Conservation (phyloP, 352 stramenopile genomes). For the Halophytophthora polymorphica region DNA sequence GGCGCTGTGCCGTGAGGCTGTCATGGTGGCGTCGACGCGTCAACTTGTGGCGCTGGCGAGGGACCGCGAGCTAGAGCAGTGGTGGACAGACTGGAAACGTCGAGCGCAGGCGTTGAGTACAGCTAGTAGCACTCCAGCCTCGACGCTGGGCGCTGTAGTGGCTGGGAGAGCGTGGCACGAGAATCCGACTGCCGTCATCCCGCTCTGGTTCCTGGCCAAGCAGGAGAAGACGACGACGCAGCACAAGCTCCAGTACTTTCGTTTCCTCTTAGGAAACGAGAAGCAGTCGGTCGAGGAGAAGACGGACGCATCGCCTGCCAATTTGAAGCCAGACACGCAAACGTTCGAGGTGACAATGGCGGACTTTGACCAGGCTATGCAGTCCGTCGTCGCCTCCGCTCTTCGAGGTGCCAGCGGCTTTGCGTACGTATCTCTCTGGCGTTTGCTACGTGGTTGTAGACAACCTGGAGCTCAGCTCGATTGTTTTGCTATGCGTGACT, state of each 20-base stretch:
- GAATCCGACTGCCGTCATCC: slow-evolving; percentile 65
- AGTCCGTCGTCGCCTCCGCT: slow-evolving; percentile 58
- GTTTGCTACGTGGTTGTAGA: background rate
- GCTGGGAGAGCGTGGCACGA: slow-evolving; percentile 51
- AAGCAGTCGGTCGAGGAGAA: background rate
- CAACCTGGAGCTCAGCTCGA: slow-evolving; percentile 3
- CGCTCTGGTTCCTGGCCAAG: slow-evolving; percentile 65
- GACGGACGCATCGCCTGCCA: background rate
- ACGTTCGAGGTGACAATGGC: slow-evolving; percentile 56
- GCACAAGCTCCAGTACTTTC: slow-evolving; percentile 35
- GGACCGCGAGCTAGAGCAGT: slow-evolving; percentile 46
- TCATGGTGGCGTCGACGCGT: slow-evolving; percentile 57
- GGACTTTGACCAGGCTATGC: slow-evolving; percentile 79
- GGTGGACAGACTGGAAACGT: slow-evolving; percentile 61
- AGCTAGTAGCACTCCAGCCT: slow-evolving; percentile 14
- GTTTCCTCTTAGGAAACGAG: slow-evolving; percentile 32
- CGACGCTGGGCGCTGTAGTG: slow-evolving; percentile 41
- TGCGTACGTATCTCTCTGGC: slow-evolving; percentile 28
- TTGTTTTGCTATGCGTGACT: background rate
- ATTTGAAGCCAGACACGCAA: background rate
- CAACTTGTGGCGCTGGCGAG: slow-evolving; percentile 56
- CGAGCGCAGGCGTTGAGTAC: slow-evolving; percentile 32
- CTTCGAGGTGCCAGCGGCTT: slow-evolving; percentile 59
- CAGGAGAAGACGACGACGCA: slow-evolving; percentile 8
- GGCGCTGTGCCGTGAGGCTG: slow-evolving; percentile 68